phyloP scores from a whole-genome alignment of 306 rosid species.

The Quercus suber region DNA sequence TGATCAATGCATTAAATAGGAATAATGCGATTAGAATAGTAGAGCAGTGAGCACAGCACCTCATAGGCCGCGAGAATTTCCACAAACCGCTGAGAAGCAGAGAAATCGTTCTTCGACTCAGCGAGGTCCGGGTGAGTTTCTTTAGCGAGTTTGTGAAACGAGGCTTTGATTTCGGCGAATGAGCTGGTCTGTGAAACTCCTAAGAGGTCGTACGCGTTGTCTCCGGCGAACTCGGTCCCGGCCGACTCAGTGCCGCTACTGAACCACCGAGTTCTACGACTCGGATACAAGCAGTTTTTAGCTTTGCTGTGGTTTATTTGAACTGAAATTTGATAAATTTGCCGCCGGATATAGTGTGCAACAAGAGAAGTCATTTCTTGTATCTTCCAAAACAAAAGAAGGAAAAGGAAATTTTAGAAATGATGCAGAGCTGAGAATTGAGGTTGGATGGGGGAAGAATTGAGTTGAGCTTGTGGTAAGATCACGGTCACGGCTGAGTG shows the following conservation, averaged over 20 bases:
- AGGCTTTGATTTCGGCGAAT: constrained; percentile 72
- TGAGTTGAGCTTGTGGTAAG: background rate
- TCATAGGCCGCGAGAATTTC: constrained; percentile 94
- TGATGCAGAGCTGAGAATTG: too few relatives aligned
- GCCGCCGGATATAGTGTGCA: constrained; percentile 19
- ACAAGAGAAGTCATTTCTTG: constrained; percentile 27
- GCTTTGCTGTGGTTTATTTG: constrained; percentile 15
- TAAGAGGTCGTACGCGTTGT: constrained; percentile 78
- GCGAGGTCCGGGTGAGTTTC: constrained; percentile 94
- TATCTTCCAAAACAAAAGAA: background rate
- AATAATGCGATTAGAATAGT: background rate
- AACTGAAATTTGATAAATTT: constrained; percentile 11
- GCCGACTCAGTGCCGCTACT: constrained; percentile 47
- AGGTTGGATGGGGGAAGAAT: too few relatives aligned
- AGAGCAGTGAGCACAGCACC: constrained; percentile 32
- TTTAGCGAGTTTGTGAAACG: constrained; percentile 91
- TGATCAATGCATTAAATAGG: background rate
- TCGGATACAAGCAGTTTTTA: constrained; percentile 11
- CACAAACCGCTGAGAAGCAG: constrained; percentile 67
- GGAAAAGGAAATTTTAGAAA: background rate
- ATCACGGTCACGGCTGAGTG: background rate
- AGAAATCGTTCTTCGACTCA: constrained; percentile 49
- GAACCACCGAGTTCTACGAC: constrained; percentile 36
- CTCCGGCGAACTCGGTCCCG: constrained; percentile 40
- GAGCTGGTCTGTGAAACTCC: constrained; percentile 76